Evolutionary conservation across 176 grass and related monocot species (phyloP).

Genomic region (Secale cereale): DNA sequence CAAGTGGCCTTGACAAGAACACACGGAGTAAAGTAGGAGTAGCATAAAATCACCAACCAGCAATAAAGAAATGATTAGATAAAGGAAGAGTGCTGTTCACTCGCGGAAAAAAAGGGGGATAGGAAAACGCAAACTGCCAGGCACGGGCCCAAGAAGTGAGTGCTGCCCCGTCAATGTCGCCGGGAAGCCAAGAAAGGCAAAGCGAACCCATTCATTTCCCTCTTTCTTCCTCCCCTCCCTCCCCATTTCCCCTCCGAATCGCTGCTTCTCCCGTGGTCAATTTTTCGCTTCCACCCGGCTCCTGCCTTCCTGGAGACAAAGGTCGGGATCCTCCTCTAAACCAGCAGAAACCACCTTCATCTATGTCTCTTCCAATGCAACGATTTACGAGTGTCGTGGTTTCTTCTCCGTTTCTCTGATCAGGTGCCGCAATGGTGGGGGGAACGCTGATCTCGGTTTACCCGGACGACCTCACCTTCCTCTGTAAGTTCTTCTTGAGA

Average conservation of each 20-base stretch:
- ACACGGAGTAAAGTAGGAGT: constrained; percentile 30
- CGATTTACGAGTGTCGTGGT: not conserved
- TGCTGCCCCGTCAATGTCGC: constrained; percentile 59
- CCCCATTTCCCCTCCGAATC: constrained; percentile 41
- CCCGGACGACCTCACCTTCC: constrained; percentile 90
- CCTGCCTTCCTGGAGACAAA: not conserved
- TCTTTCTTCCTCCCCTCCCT: constrained; percentile 24
- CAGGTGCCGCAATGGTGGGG: constrained; percentile 61
- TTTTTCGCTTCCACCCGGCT: constrained; percentile 30
- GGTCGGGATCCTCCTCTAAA: not conserved
- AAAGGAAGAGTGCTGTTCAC: constrained; percentile 19
- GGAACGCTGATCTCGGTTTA: constrained; percentile 77
- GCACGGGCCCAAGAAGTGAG: constrained; percentile 41
- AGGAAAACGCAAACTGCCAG: constrained; percentile 22
- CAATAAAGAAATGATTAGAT: constrained; percentile 23
- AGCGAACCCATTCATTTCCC: constrained; percentile 32
- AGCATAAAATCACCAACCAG: constrained; percentile 30
- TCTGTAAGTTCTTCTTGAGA: constrained; percentile 56
- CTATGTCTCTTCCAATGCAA: constrained; percentile 15
- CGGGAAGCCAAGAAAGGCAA: constrained; percentile 45
- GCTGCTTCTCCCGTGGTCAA: not conserved
- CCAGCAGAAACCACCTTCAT: not conserved
- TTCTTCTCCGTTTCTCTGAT: constrained; percentile 20
- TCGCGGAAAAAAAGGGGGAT: not conserved
- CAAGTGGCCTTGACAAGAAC: constrained; percentile 30